Conservation (phyloP, 2,329 filamentous ascomycete genomes). For the Aspergillus sp. region DNA sequence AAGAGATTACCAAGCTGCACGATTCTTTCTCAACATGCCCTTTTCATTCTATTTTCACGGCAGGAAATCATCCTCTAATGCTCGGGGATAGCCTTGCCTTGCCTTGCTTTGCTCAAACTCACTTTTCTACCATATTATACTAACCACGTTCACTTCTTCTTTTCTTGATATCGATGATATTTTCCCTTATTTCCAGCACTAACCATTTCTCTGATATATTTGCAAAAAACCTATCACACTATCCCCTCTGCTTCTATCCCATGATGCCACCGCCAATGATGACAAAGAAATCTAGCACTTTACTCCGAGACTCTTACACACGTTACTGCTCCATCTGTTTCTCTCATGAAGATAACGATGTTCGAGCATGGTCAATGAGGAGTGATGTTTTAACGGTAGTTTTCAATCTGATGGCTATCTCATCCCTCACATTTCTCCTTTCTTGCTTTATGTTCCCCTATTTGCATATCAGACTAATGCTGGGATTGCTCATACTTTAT, state of each 20-base stretch:
- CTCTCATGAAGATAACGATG: slow-evolving; percentile 30
- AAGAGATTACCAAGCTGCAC: slow-evolving; percentile 34
- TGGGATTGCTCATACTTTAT: no score
- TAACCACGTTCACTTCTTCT: background rate
- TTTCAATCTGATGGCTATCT: slow-evolving; percentile 44
- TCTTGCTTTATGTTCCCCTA: no score
- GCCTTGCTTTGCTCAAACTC: background rate
- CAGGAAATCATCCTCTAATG: background rate
- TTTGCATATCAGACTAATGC: no score
- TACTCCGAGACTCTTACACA: slow-evolving; percentile 29
- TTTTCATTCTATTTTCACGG: background rate
- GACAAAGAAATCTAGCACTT: slow-evolving; percentile 30
- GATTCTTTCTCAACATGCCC: background rate
- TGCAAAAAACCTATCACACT: no score
- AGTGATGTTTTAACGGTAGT: slow-evolving; percentile 41
- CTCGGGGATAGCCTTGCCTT: background rate
- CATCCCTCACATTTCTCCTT: no score
- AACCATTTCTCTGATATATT: background rate
- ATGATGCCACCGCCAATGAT: slow-evolving; percentile 28
- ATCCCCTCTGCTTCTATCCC: background rate
- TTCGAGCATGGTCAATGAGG: slow-evolving; percentile 43
- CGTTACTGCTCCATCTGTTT: slow-evolving; percentile 34
- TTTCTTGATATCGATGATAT: background rate
- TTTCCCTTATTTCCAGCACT: background rate
- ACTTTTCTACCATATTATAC: background rate